Base-by-base conservation (phyloP, 345 rosid genomes). In the Brassica cretica region DNA sequence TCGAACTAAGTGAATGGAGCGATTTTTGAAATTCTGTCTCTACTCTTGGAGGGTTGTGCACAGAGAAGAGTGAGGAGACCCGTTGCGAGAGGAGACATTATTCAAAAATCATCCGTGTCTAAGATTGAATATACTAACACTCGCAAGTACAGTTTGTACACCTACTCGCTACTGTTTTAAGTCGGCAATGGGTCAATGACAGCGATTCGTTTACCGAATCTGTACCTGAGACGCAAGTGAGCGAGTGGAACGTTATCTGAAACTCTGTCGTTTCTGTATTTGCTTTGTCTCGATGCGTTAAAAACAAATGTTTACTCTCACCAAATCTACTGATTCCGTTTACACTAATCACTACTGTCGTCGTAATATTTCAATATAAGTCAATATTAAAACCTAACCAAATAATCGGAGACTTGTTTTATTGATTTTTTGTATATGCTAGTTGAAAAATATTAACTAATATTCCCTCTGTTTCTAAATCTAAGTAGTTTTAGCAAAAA, bases 1-100 rank as follows among this genome's bases (percentile, higher is more conserved):
- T 74, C 78, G 78, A 74, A 78, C 51, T 68, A 24, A 24, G 82
- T 49, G 78, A 78, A 78, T 60, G 78, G 5, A 46, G 70, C 12
- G 70, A 53, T 49, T 74, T 80, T 80, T 70, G 46, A 75, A 80
- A 75, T 64, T 33, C 60, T 44, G 16, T 46, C 24, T 15, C 24
- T 24, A 63, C 71, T 18, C 55, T 61, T 79, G 59, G 78, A 79
- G 63, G 60, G 6, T 4, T 65, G 81, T 73, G 82, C 64, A 67
- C 11, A 29, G 41, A 11, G 12, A 8, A 70, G 71, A 70, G 71
- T 66, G 74, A 78, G 30, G 59, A 64, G 83, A 70, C 55, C 78
- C 76, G 74, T 74, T 70, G 79, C 19, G 24, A 19, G 24, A 19
- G 19, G 76, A 74, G 62, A 75, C 68, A 75, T 59, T 44, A 44